Evolutionary conservation across 2,329 filamentous ascomycete species (phyloP), one percentile per base, ranked within the genome.

Genomic region (Didymella pomorum): DNA sequence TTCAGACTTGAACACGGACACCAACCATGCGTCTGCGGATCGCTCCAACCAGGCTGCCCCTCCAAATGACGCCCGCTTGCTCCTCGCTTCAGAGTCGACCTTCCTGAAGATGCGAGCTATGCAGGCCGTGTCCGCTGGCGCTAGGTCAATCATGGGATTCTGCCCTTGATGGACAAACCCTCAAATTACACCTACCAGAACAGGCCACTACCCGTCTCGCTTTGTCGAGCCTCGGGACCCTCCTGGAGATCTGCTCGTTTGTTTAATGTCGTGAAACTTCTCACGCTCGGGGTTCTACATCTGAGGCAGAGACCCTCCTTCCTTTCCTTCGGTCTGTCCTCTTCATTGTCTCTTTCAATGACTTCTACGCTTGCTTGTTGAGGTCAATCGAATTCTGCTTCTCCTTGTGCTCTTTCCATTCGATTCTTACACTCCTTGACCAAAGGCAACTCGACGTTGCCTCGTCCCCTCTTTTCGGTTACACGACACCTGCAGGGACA

Each of bases 241-340:
- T 67, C 71, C 68, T 71, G 64, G 65, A 68, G 65, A 67, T 70
- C 64, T 51, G 46, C 52, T 51, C 52, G 52, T 64, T 66, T 65
- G 56, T 66, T 70, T 65, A 58, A 56, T 61, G 49, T 65, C 56
- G 68, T 72, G 70, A 71, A 72, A 71, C 69, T 65, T 57, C 52
- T 58, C 54, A 20, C 61, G 55, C 52, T 63, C 57, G 54, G 56
- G 45, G 52, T 54, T 59, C 45, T 46, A 39, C 51, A 52, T 57
- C 42, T 66, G 63, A 63, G 37, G 53, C 67, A 66, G 56, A 53
- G 23, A 33, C 37, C 43, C 51, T 60, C 33, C n/a, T 58, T 58
- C 10, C 20, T 9, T 20, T 26, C 23, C 41, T 43, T 26, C 41
- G 14, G 7, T 41, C 23, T 52, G 31, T 23, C 48, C 31, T 29